These are phyloP conservation scores for Chrysoporthe deuterocubensis DNA, from an alignment of 2,329 filamentous ascomycete genomes.

Conservation along the genomic window DNA sequence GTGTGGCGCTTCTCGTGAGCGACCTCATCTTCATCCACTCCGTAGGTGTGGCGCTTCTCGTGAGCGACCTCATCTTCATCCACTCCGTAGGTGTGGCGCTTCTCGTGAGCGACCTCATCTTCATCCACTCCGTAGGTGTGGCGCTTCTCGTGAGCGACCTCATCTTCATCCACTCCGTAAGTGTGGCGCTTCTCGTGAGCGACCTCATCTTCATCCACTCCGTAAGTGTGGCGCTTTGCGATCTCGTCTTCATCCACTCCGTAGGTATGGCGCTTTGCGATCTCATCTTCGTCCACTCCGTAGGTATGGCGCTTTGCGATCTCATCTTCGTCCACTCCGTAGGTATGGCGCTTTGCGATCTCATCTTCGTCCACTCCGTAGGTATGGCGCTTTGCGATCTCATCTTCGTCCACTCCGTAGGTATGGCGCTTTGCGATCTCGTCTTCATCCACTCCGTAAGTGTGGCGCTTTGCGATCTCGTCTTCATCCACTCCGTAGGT, in stretches of 20 bases:
- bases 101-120: background rate
- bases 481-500: background rate
- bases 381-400: background rate
- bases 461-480: background rate
- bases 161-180: background rate
- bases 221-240: background rate
- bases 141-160: background rate
- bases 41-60: background rate
- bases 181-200: background rate
- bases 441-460: background rate
- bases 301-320: background rate
- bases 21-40: background rate
- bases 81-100: background rate
- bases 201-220: background rate
- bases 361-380: background rate
- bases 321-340: background rate
- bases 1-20: background rate
- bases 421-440: background rate
- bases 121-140: background rate
- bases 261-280: background rate
- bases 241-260: background rate
- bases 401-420: background rate
- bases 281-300: background rate
- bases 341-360: background rate
- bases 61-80: background rate